Conservation (phyloP, 2,329 filamentous ascomycete genomes). For the Colletotrichum tamarilloi region DNA sequence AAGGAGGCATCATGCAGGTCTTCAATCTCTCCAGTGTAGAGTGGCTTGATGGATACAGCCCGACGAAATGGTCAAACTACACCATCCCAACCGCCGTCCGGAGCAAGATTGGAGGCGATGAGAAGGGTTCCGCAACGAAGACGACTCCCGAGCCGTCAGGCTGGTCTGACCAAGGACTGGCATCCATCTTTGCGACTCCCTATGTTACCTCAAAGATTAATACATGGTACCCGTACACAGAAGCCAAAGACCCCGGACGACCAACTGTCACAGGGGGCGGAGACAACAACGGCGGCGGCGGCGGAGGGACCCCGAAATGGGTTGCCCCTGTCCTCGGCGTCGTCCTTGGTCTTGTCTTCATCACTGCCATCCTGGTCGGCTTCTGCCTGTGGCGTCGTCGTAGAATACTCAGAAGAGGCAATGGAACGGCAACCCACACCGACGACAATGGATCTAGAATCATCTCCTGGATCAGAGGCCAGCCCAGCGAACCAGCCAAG, state of each 20-base stretch:
- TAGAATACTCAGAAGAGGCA: slow-evolving; percentile 51
- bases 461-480: slow-evolving; percentile 63
- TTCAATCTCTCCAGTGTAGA: slow-evolving; percentile 78
- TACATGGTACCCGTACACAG: slow-evolving; percentile 70
- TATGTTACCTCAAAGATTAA: slow-evolving; percentile 69
- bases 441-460: slow-evolving; percentile 61
- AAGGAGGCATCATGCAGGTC: slow-evolving; percentile 65
- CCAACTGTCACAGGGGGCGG: slow-evolving; percentile 32
- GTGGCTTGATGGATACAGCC: slow-evolving; percentile 79
- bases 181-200: slow-evolving; percentile 61
- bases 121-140: slow-evolving; percentile 75
- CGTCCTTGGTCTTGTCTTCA: slow-evolving; percentile 66
- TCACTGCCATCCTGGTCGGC: slow-evolving; percentile 62
- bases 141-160: slow-evolving; percentile 70
- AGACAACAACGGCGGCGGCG: slow-evolving; percentile 35
- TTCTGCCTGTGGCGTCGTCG: slow-evolving; percentile 65
- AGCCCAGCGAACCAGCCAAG: slow-evolving; percentile 52
- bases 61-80: slow-evolving; percentile 72
- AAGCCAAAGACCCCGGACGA: slow-evolving; percentile 44
- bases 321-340: slow-evolving; percentile 72
- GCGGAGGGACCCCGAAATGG: slow-evolving; percentile 61
- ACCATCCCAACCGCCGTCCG: slow-evolving; percentile 74
- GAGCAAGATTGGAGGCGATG: slow-evolving; percentile 74
- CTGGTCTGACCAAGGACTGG: slow-evolving; percentile 63
- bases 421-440: slow-evolving; percentile 51